Evolutionary conservation across 2,329 filamentous ascomycete genomes (phyloP), one percentile per base, ranked within the genome.

Genomic region (Ceratocystis alfenasii): DNA sequence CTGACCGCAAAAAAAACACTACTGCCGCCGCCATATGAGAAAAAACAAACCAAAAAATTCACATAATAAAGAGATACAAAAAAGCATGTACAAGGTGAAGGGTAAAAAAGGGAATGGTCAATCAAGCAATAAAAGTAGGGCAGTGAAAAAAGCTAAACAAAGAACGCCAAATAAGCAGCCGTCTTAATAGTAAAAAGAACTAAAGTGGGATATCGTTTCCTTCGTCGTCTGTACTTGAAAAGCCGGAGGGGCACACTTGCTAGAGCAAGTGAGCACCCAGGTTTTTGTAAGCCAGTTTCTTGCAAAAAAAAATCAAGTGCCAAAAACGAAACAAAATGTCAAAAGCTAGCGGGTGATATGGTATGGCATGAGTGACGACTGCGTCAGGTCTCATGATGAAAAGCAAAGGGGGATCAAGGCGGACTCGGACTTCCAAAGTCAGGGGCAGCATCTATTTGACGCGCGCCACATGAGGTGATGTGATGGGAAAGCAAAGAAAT

Each of bases 131-230:
- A 57, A 30, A 33, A 6, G 4, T 17, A 57, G 30, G 30, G 53
- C 46, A 50, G 46, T 10, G 22, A 50, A 50, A 20, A 50, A 22
- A 50, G 46, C 8, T 25, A 28, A 25, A 36, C 55, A 59, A 59
- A 33, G 6, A 59, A 59, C 55, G 55, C 55, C 55, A 59, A 59
- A 17, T 10, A 36, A 59, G 33, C 55, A 59, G 22, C 28, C 55
- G 28, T 36, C 28, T 59, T 41, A 30, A 22, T n/a, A 36, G 28
- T 36, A n/a, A 57, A 57, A 30, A 57, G 17, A 59, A 57, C 25
- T 28, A 57, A n/a, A 59, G 28, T 22, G 55, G 55, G 55, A 59
- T 59, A 59, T 59, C 55, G 55, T 59, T 59, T 59, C 28, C 25
- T 30, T 59, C 55, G 55, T 59, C 55, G 22, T 59, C 55, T 59